Percentiles rank a stretch among this genome's conserved stretches.
phyloP scores from a whole-genome alignment of 345 rosid genomes.

The Dovyalis caffra region DNA sequence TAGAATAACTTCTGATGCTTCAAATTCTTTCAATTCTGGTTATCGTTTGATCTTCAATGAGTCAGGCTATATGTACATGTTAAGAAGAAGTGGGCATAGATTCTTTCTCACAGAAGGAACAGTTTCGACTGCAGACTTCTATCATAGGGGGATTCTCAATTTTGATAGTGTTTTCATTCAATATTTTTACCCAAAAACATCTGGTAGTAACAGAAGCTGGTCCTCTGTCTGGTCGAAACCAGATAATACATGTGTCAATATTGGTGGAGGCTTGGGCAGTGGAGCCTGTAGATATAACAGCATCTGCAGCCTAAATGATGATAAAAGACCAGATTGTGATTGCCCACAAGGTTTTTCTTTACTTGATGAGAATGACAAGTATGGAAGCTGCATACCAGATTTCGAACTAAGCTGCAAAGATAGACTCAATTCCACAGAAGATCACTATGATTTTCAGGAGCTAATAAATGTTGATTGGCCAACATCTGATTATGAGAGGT shows the following conservation, averaged over 20 bases:
- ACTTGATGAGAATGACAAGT: constrained; percentile 3
- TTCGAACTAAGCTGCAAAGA: neutral
- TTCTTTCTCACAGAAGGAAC: too few species aligned
- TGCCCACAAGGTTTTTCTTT: constrained; percentile 26
- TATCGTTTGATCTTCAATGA: neutral
- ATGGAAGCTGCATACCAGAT: constrained; percentile 7
- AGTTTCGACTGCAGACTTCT: neutral
- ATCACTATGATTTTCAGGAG: neutral
- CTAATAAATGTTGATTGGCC: neutral
- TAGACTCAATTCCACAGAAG: neutral
- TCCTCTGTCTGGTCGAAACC: constrained; percentile 9
- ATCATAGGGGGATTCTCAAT: neutral
- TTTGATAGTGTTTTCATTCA: neutral
- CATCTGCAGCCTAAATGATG: constrained; percentile 18
- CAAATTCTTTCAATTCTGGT: neutral
- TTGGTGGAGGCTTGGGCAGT: neutral
- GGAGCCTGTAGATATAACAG: constrained; percentile 39
- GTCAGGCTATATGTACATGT: constrained; percentile 5
- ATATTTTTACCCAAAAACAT: neutral
- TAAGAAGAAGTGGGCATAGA: neutral
- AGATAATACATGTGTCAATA: constrained; percentile 14
- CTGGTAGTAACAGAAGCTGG: neutral
- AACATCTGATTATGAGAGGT: constrained; percentile 3
- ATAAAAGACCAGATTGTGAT: constrained; percentile 9
- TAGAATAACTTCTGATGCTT: neutral